Base-by-base conservation (phyloP, 352 stramenopile genomes). In the Hyaloperonospora brassicae region DNA sequence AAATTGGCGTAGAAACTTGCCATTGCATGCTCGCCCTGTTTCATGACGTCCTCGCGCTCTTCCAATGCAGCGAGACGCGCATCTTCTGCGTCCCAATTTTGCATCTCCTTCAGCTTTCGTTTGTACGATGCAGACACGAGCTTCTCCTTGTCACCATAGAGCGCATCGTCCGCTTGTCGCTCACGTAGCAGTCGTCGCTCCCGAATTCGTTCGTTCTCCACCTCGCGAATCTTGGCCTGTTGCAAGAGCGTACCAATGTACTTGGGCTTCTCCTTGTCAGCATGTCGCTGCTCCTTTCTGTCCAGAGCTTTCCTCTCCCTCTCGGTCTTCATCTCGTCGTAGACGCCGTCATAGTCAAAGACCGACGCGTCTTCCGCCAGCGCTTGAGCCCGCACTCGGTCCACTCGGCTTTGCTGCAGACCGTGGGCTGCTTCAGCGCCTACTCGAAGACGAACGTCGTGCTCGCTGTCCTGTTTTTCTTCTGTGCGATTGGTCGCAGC, bases 61-160 rank as follows among this genome's bases (percentile, higher is more conserved):
- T 93, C 79, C 43, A 86, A 40, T 0, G 61, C 68, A 23, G 84
- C 81, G 36, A 92, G 65, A 0, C 78, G 72, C 22, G 68, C 68
- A 48, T 93, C 84, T 50, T 89, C 81, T 14, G 69, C 66, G 48
- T 97, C 88, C 88, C 88, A 97, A 38, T 82, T 79, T 59, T 90
- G 76, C 61, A 89, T 75, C 52, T 96, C 88, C 67, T 89, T 74
- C n/a, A 97, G 62, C 42, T 96, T 95, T 13, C 86, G 66, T 67
- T 97, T 97, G 71, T 96, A 97, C 13, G 87, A 93, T 1, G 84
- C 80, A 9, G 88, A 96, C 5, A 97, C 72, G 38, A 95, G 85
- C 64, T 95, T 95, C 55, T 95, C 86, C 68, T 95, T 94, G 60
- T 93, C 86, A 22, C 76, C 76, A 39, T 83, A 89, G 23, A 84